A percentile compares a stretch with the other conserved stretches of the same genome.
These are phyloP conservation scores for Guyanaporus albipodus DNA, from an alignment of 768 basidiomycete species.

Conservation along the genomic window DNA sequence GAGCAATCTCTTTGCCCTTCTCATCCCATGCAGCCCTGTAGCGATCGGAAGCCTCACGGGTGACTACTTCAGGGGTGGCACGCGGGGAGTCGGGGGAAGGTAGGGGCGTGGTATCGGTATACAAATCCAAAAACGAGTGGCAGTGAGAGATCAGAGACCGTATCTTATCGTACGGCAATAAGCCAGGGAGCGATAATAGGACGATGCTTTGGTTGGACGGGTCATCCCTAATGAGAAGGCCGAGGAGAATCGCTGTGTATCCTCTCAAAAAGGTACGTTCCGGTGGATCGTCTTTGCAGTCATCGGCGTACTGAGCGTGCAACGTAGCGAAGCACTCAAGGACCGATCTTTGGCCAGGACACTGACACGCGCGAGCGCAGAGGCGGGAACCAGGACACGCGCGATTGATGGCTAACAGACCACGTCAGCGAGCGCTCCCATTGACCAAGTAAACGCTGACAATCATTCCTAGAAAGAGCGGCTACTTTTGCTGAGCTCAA, in stretches of 20 bases:
- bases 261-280: constrained; percentile 59
- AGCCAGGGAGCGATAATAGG: constrained; percentile 35
- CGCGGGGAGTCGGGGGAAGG: constrained; percentile 16
- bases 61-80: constrained; percentile 5
- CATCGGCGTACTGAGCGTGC: constrained; percentile 39
- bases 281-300: constrained; percentile 17
- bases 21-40: constrained; percentile 20
- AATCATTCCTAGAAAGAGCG: constrained; percentile 40
- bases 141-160: constrained; percentile 34
- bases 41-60: not conserved
- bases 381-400: constrained; percentile 44
- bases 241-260: constrained; percentile 74
- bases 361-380: constrained; percentile 55
- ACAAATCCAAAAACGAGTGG: constrained; percentile 40
- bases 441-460: constrained; percentile 36
- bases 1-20: constrained; percentile 42
- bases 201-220: constrained; percentile 32
- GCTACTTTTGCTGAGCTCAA: constrained; percentile 47
- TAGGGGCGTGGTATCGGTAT: constrained; percentile 32
- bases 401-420: constrained; percentile 45
- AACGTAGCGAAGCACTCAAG: constrained; percentile 50
- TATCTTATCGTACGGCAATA: constrained; percentile 17
- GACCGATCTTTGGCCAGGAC: constrained; percentile 41
- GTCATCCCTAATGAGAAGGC: constrained; percentile 39
- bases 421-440: not conserved